These are phyloP conservation scores for Orobanche coerulescens DNA, from an alignment of 257 asterid species.

Conservation along the genomic window DNA sequence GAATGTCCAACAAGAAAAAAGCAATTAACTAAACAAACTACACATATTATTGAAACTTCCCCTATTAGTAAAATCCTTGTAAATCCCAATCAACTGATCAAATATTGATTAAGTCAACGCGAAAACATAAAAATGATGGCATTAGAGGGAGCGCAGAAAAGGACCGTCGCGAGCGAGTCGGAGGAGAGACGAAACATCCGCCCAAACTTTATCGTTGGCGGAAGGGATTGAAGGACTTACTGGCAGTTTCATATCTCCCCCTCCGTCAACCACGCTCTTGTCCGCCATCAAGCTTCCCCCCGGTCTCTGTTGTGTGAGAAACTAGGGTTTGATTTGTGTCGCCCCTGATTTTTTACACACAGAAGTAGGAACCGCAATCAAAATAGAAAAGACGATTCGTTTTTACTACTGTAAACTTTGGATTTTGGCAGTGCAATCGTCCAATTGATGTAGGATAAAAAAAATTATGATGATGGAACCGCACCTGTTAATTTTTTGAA, in stretches of 20 bases:
- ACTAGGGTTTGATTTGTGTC: neutral
- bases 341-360: too few relatives aligned
- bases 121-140: neutral
- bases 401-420: too few relatives aligned
- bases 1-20: neutral
- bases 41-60: neutral
- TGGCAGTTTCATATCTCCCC: slow-evolving; percentile 27
- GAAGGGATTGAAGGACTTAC: slow-evolving; percentile 56
- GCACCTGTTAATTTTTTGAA: too few relatives aligned
- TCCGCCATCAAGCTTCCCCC: slow-evolving; percentile 27
- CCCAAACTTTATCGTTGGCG: slow-evolving; percentile 69
- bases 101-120: neutral
- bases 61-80: neutral
- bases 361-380: too few relatives aligned
- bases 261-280: slow-evolving; percentile 28
- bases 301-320: neutral
- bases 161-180: slow-evolving; percentile 67
- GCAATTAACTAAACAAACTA: neutral
- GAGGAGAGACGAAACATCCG: slow-evolving; percentile 66
- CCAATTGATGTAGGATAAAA: too few relatives aligned
- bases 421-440: too few relatives aligned
- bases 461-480: too few relatives aligned
- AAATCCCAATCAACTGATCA: neutral
- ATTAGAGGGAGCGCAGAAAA: slow-evolving; percentile 13
- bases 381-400: too few relatives aligned